Conservation (phyloP, 352 stramenopile species). For the Phytophthora idaei region DNA sequence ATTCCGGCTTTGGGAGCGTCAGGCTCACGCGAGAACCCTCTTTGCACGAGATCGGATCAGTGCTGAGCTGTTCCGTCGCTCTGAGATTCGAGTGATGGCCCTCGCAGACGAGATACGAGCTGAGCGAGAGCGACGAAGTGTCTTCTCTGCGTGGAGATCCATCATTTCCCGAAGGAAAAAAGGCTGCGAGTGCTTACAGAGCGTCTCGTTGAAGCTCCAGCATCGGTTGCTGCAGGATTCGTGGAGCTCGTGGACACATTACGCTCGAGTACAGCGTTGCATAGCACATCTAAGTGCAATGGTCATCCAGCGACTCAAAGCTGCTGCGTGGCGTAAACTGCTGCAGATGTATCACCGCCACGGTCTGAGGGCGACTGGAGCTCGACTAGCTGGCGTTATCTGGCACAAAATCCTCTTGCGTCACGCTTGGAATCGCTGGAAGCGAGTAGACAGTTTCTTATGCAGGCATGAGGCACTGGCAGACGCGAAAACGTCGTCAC, state of each 20-base stretch:
- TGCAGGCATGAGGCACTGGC: conserved; percentile 4
- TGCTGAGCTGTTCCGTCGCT: conserved; percentile 30
- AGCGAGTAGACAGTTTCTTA: conserved; percentile 10
- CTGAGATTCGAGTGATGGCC: conserved; percentile 21
- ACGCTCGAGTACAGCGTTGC: conserved; percentile 2
- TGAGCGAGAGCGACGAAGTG: conserved; percentile 12
- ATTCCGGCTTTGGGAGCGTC: conserved; percentile 25
- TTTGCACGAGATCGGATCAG: conserved; percentile 24
- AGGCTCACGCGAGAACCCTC: conserved; percentile 17
- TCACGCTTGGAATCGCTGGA: conserved; percentile 30
- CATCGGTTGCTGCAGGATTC: conserved; percentile 5
- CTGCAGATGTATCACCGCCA: conserved; percentile 7
- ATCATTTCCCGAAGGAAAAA: conserved; percentile 11
- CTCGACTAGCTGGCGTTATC: conserved; percentile 10
- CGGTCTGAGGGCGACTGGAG: conserved; percentile 7
- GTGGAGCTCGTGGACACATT: conserved; percentile 9
- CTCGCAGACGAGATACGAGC: conserved; percentile 14
- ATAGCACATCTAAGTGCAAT: conserved; percentile 3
- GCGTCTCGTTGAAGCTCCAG: conserved; percentile 6
- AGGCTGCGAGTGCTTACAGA: conserved; percentile 10
- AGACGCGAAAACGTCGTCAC: conserved; percentile 4
- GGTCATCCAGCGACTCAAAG: conserved; percentile 8
- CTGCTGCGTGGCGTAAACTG: conserved; percentile 23
- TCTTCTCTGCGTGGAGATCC: conserved; percentile 26
- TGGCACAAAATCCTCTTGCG: conserved; percentile 25